Evolutionary conservation across 305 asterid species (phyloP), one percentile per base, ranked within the genome.

Genomic region (Galium porrigens): DNA sequence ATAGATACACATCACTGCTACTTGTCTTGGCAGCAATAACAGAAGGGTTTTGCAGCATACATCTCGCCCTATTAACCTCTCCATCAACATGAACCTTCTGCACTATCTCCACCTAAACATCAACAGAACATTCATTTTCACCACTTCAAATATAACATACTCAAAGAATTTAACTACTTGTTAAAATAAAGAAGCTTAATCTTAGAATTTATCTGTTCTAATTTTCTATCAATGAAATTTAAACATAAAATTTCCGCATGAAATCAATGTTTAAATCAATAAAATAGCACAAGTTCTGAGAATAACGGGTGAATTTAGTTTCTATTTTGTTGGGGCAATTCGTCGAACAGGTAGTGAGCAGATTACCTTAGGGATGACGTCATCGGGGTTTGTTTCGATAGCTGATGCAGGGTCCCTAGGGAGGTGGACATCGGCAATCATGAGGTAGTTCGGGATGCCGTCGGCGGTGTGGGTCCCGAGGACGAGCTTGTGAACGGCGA

Each of bases 391-490:
- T 48, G 74, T 71, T 12, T 51, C 83, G 34, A 84, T 61, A 8
- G 85, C 81, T 27, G 85, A 66, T 46, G 79, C 70, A 39, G 83
- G 82, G 53, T 79, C 83, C 5, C 76, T 76, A 0, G 95, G 95
- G 56, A 91, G 89, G 76, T 78, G 81, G 30, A 86, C 96, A 25
- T 87, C 76, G 5, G 95, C 99, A 37, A 92, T 70, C 85, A 92
- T 73, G 68, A 92, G 91, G 37, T 72, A 89, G 70, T 92, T 92
- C 37, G 89, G 94, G 71, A 15, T 48, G 33, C 69, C 95, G 22
- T 85, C 99, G 46, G 94, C 74, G 22, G 97, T 92, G 77, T 92
- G 97, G 56, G 95, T 89, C 68, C 97, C 97, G 2, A 92, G 88
- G 55, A 92, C 69, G 71, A 89, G 73, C 52, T 81, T 84, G 73